Evolutionary conservation across 2,329 filamentous ascomycete species (phyloP).

Genomic region (Sarocladiaceae sp.): DNA sequence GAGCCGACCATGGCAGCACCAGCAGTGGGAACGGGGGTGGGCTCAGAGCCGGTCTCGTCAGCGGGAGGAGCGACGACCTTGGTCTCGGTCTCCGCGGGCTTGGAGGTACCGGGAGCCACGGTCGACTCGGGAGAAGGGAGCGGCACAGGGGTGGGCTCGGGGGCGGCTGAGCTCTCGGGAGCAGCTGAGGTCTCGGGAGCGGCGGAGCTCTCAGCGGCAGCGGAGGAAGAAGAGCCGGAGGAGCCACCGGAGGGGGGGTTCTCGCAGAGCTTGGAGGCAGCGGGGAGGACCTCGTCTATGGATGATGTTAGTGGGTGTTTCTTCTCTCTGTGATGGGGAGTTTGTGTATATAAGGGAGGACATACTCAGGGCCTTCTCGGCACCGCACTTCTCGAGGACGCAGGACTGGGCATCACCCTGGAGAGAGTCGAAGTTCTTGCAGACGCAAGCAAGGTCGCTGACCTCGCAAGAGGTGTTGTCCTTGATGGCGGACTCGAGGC

Average conservation of each 20-base stretch:
- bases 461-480: slow-evolving; percentile 24
- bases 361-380: slow-evolving; percentile 32
- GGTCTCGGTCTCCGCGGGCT: too few species aligned
- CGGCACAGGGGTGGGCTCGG: slow-evolving; percentile 7
- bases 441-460: slow-evolving; percentile 29
- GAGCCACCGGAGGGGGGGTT: slow-evolving; percentile 10
- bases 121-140: not conserved
- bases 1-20: slow-evolving; percentile 25
- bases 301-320: slow-evolving; percentile 14
- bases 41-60: not conserved
- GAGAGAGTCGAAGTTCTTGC: slow-evolving; percentile 26
- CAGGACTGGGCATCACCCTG: slow-evolving; percentile 26
- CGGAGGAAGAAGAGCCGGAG: slow-evolving; percentile 9
- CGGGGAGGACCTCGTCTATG: slow-evolving; percentile 33
- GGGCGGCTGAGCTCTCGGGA: slow-evolving; percentile 11
- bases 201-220: slow-evolving; percentile 12
- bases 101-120: slow-evolving; percentile 11
- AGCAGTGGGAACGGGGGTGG: slow-evolving; percentile 15
- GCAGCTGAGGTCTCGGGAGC: slow-evolving; percentile 14
- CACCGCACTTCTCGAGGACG: slow-evolving; percentile 29
- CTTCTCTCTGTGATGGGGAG: not conserved
- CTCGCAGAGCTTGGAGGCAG: slow-evolving; percentile 28
- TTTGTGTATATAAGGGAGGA: slow-evolving; percentile 9
- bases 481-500: slow-evolving; percentile 26
- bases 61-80: slow-evolving; percentile 9